Base-by-base conservation (phyloP, 805 yeast genomes). In the Tetrapisispora namnaoensis region DNA sequence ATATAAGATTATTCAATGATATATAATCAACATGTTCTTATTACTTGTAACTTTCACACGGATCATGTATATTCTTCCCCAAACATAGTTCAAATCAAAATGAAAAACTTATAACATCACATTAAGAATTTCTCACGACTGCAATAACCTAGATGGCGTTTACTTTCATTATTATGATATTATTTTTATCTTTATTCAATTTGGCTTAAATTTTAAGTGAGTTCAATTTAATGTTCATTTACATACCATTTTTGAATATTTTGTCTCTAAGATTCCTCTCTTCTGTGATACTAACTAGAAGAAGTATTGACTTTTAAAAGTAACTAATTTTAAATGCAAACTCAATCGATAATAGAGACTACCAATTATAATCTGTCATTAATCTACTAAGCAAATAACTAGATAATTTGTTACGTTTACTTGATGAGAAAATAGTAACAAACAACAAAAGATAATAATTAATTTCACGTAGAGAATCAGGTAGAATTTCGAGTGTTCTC, bases 241-340 rank as follows among this genome's bases (percentile, higher is more conserved):
- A 42, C 44, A 42, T 42, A 42, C 44, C 44, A 42, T 42, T 42
- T 42, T 42, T 42, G 44, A 32, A 22, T 42, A 30, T 20, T 18
- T 42, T 42, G 44, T 42, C 44, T 42, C 44, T 42, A 42, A 42
- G 44, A 30, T 27, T 27, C 34, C 24, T 40, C n/a, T 20, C 10
- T 9, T 9, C 3, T 13, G n/a, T 36, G 38, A 16, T 17, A n/a
- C 20, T 17, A 36, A 17, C n/a, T 36, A 6, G 14, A 38, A 38
- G 11, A 20, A 38, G 13, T 5, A 21, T 6, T 9, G 5, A 38
- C 41, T 18, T 20, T 38, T 38, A 28, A n/a, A 10, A 13, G 17
- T 27, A 27, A 14, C 6, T 24, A 8, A 24, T 27, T 22, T 40
- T 40, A 40, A 22, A 40, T 40, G 27, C 22, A 38, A 38, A 8